Evolutionary conservation across 805 yeast genomes (phyloP).

Genomic region (Lipomyces sp.): DNA sequence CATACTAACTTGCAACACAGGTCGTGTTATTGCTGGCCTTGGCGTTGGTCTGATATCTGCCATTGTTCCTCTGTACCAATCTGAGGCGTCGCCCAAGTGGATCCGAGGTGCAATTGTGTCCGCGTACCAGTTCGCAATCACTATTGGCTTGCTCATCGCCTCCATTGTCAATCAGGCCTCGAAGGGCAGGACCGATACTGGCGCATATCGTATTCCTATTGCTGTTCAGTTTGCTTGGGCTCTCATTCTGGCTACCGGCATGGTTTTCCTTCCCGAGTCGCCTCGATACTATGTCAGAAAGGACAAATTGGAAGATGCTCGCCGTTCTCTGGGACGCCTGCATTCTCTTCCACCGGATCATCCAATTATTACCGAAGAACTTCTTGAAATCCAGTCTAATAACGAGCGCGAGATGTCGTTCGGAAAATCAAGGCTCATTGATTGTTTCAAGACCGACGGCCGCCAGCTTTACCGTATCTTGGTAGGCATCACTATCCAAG

Average conservation of each 20-base stretch:
- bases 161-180: constrained; percentile 50
- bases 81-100: constrained; percentile 78
- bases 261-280: constrained; percentile 71
- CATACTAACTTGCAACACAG: constrained; percentile 42
- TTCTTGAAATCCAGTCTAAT: constrained; percentile 55
- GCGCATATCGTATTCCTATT: constrained; percentile 83
- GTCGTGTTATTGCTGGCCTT: constrained; percentile 70
- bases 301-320: constrained; percentile 61
- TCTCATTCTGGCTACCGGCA: constrained; percentile 60
- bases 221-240: constrained; percentile 76
- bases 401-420: constrained; percentile 51
- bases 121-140: constrained; percentile 71
- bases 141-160: constrained; percentile 71
- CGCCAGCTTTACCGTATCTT: constrained; percentile 45
- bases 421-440: constrained; percentile 26
- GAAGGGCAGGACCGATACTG: constrained; percentile 59
- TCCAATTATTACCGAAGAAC: constrained; percentile 53
- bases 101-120: constrained; percentile 79
- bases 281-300: constrained; percentile 72
- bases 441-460: constrained; percentile 42
- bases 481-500: constrained; percentile 72
- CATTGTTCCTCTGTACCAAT: constrained; percentile 76
- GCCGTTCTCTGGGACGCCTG: constrained; percentile 58
- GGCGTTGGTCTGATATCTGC: constrained; percentile 82
- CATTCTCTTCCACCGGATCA: constrained; percentile 50